Base-by-base conservation (phyloP, 2,329 filamentous ascomycete species). In the Lachnum nothofagi region DNA sequence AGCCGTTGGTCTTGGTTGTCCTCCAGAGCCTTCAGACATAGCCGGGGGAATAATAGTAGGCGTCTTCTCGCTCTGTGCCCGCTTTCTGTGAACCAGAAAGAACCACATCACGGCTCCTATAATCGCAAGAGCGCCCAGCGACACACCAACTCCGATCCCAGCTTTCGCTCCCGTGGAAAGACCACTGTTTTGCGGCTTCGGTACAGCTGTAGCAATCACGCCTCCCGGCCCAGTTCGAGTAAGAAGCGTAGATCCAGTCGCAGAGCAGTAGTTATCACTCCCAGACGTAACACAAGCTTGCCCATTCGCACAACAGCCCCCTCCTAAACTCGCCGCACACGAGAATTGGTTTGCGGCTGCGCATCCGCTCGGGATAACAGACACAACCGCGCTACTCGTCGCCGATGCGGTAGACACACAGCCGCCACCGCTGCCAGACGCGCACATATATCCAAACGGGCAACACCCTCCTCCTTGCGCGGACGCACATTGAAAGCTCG, bases 111-210 rank as follows among this genome's bases (percentile, higher is more conserved):
- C 52, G 3, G 59, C 59, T 3, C 69, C 75, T 31, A 77, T 64
- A 12, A 77, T 34, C 5, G 71, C 38, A 3, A 69, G 66, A 1
- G 66, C 69, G 23, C 67, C 74, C 0, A 76, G 61, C 1, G 74
- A 70, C 3, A 76, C 71, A 16, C 77, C 79, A 0, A 76, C 68
- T 5, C 73, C 78, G n/a, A 83, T 75, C 2, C 79, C 79, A 0
- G 75, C 77, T 57, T 75, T 79, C 2, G 76, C 78, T 1, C 74
- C 77, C 1, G 69, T 62, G 1, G 74, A 74, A 5, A 80, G 60
- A 2, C 62, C 62, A 2, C 44, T 46, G 22, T 22, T 39, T 35
- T 4, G 7, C 14, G 43, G 31, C 10, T 54, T 44, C 4, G 55
- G 51, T 2, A 66, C 56, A 1, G 62, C 60, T 2, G 63, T 63